phyloP scores from a whole-genome alignment of 2,329 filamentous ascomycete species.

The Penicillium sp. region DNA sequence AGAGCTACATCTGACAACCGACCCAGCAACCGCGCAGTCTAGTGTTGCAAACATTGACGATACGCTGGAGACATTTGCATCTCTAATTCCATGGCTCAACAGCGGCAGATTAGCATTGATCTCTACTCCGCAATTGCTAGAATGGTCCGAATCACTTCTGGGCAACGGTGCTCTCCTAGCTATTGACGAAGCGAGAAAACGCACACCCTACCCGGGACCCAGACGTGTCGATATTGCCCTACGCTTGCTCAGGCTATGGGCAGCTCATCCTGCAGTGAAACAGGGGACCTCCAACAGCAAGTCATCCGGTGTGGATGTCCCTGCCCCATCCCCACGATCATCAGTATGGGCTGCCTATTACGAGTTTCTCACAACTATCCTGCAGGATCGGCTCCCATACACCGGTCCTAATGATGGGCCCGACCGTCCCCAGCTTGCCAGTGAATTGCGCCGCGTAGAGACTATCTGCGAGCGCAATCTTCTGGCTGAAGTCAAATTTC shows the following conservation, averaged over 20 bases:
- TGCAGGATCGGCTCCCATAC: constrained; percentile 54
- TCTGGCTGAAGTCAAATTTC: constrained; percentile 75
- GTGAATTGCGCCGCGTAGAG: constrained; percentile 77
- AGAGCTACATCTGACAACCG: constrained; percentile 11
- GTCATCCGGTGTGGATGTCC: constrained; percentile 18
- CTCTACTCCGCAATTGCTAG: constrained; percentile 62
- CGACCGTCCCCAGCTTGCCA: constrained; percentile 61
- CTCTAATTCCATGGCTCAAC: constrained; percentile 60
- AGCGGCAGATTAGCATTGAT: constrained; percentile 36
- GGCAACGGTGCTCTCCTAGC: constrained; percentile 70
- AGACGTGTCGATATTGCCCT: constrained; percentile 40
- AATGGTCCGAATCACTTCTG: constrained; percentile 75
- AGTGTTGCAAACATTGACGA: constrained; percentile 46
- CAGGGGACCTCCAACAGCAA: constrained; percentile 20
- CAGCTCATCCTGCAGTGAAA: constrained; percentile 38
- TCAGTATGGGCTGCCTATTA: constrained; percentile 86
- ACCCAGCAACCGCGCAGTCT: constrained; percentile 46
- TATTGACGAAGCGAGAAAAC: constrained; percentile 47
- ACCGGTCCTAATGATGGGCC: constrained; percentile 33
- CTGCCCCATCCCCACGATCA: constrained; percentile 27
- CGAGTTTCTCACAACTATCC: constrained; percentile 67
- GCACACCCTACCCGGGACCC: constrained; percentile 21
- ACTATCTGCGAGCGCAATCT: constrained; percentile 73
- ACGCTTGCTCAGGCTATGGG: constrained; percentile 49
- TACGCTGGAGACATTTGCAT: constrained; percentile 64